These are phyloP conservation scores for Brettanomyces anomalus DNA, from an alignment of 805 yeast species.

Conservation along the genomic window DNA sequence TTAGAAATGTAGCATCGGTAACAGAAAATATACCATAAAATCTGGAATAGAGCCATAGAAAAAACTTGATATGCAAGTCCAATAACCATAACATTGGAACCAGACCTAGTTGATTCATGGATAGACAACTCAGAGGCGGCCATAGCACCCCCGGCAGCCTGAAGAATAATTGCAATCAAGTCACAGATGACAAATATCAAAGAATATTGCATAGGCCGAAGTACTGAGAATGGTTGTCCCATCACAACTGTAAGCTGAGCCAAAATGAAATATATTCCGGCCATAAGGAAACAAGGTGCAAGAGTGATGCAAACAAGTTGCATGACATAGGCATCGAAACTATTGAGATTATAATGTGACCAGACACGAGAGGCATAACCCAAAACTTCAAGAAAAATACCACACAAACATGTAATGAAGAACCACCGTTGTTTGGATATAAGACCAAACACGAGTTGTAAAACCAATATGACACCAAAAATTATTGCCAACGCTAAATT, in stretches of 20 bases:
- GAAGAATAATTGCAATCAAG: constrained; percentile 52
- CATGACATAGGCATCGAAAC: constrained; percentile 38
- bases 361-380: constrained; percentile 60
- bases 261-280: constrained; percentile 65
- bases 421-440: constrained; percentile 58
- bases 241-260: constrained; percentile 59
- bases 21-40: constrained; percentile 40
- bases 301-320: constrained; percentile 65
- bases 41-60: constrained; percentile 53
- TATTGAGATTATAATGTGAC: constrained; percentile 29
- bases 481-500: constrained; percentile 49
- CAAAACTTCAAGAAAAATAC: constrained; percentile 49
- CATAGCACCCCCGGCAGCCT: constrained; percentile 70
- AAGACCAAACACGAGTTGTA: constrained; percentile 35
- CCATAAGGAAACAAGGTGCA: constrained; percentile 81
- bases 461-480: constrained; percentile 37
- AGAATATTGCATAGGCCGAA: constrained; percentile 53
- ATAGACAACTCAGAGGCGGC: constrained; percentile 40
- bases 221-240: constrained; percentile 42
- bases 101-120: constrained; percentile 27
- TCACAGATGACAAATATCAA: constrained; percentile 61
- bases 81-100: constrained; percentile 65
- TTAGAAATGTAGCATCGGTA: constrained; percentile 26
- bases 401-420: constrained; percentile 45
- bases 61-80: constrained; percentile 74